Evolutionary conservation across 805 yeast genomes (phyloP), one percentile per base, ranked within the genome.

Genomic region (Candida rishiriensis): DNA sequence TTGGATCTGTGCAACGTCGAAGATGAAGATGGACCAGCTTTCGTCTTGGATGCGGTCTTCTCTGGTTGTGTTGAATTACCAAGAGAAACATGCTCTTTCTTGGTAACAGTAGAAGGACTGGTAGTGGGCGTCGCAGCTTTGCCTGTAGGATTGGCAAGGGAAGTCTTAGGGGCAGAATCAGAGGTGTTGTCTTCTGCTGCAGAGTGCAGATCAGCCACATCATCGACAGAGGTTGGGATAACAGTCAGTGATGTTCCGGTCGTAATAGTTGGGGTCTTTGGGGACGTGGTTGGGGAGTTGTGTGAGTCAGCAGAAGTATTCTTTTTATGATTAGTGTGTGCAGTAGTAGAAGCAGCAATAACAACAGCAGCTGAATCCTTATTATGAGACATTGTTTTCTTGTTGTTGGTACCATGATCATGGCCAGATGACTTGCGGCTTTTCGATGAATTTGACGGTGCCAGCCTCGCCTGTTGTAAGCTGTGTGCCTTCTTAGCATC

Each of bases 1-100:
- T 64, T 44, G 63, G 66, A 6, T 79, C 82, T 42, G 53, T 58
- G 43, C 66, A 66, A 26, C 62, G 66, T 41, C 15, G 46, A 43
- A 2, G 46, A 41, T 34, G 43, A 39, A 30, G 51, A 48, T 42
- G 33, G 6, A 9, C 6, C 13, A 30, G 33, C 10, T 9, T 30
- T 12, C 10, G 5, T 30, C 14, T 12, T n/a, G 13, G 33, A 5
- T 12, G 33, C 9, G 14, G 5, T n/a, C 13, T 30, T 30, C 33
- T 30, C 33, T 13, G 33, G 14, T 9, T 30, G 33, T 6, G 9
- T 12, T 13, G 13, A n/a, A 10, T 30, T 30, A 4, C 13, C 14
- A 30, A 30, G 10, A 21, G 26, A 21, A 21, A 21, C 7, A 33
- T 26, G 30, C 39, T 44, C 52, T 39, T 44, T 46, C 45, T 47